phyloP scores from a whole-genome alignment of 805 yeast species.

The Barnettozyma botsteinii region DNA sequence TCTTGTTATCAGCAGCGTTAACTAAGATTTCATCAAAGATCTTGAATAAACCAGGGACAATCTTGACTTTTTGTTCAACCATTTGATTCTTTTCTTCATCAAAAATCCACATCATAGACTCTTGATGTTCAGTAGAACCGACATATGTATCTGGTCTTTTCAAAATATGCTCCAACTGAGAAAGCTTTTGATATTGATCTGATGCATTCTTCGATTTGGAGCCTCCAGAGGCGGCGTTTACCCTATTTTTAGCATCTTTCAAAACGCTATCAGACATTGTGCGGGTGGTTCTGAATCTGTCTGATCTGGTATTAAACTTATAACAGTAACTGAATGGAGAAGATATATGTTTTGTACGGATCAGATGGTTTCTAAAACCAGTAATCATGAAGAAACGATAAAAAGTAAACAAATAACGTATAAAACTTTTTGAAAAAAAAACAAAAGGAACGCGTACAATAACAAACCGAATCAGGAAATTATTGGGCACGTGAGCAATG shows the following conservation, averaged over 20 bases:
- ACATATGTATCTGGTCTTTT: conserved; percentile 97
- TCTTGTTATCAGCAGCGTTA: conserved; percentile 97
- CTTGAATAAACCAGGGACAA: conserved; percentile 94
- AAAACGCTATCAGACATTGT: conserved; percentile 5
- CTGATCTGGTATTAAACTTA: neutral
- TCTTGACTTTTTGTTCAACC: conserved; percentile 56
- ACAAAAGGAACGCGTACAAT: neutral
- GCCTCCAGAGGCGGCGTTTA: conserved; percentile 3
- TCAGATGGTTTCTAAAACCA: conserved; percentile 4
- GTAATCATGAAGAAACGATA: neutral
- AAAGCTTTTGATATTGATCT: conserved; percentile 85
- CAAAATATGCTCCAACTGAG: conserved; percentile 92
- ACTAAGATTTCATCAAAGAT: conserved; percentile 96
- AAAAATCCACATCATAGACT: conserved; percentile 79
- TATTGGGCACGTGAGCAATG: neutral
- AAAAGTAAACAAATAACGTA: neutral
- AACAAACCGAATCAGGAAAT: neutral
- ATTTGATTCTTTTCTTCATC: conserved; percentile 59
- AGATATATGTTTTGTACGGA: neutral
- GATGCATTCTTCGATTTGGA: conserved; percentile 38
- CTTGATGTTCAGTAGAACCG: conserved; percentile 85
- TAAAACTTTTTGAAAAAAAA: neutral
- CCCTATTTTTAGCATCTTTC: conserved; percentile 9
- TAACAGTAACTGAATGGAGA: neutral
- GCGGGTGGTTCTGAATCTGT: neutral